These are phyloP conservation scores for Naganishia cerealis DNA, from an alignment of 1,284 basidiomycete genomes.

Conservation along the genomic window DNA sequence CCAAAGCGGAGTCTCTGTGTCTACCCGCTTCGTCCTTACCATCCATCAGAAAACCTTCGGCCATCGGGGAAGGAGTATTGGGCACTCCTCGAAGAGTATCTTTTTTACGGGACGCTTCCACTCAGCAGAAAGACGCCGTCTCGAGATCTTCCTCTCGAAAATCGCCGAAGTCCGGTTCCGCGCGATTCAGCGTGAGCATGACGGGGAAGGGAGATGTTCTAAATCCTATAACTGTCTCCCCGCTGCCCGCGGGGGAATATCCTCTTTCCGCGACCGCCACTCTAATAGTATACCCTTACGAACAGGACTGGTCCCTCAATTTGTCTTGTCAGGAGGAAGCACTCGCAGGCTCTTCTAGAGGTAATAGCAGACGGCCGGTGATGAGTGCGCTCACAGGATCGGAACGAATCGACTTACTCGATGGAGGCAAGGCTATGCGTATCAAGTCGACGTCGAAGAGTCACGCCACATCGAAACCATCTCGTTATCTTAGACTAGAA, in stretches of 20 bases:
- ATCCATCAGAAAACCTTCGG: not conserved
- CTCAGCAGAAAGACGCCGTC: not conserved
- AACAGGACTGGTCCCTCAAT: conserved; percentile 9
- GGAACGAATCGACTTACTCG: conserved; percentile 20
- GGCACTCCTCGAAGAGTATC: conserved; percentile 15
- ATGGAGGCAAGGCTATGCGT: conserved; percentile 12
- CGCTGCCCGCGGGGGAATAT: conserved; percentile 12
- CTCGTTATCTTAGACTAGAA: conserved; percentile 7
- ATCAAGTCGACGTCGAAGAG: not conserved
- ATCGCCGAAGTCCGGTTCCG: not conserved
- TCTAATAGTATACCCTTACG: conserved; percentile 15
- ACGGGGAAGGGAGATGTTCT: not conserved
- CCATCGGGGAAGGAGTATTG: not conserved
- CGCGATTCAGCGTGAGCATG: not conserved
- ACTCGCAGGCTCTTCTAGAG: not conserved
- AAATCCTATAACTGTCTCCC: conserved; percentile 4
- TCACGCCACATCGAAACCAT: not conserved
- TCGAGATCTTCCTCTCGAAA: not conserved
- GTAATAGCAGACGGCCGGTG: not conserved
- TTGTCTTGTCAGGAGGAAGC: not conserved
- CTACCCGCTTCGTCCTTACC: not conserved
- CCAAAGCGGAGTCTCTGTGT: not conserved
- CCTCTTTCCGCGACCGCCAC: conserved; percentile 3
- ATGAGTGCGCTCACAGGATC: conserved; percentile 16
- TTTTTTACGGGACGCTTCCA: not conserved